phyloP scores from a whole-genome alignment of 176 grass and related monocot genomes.

The Melocanna baccifera region DNA sequence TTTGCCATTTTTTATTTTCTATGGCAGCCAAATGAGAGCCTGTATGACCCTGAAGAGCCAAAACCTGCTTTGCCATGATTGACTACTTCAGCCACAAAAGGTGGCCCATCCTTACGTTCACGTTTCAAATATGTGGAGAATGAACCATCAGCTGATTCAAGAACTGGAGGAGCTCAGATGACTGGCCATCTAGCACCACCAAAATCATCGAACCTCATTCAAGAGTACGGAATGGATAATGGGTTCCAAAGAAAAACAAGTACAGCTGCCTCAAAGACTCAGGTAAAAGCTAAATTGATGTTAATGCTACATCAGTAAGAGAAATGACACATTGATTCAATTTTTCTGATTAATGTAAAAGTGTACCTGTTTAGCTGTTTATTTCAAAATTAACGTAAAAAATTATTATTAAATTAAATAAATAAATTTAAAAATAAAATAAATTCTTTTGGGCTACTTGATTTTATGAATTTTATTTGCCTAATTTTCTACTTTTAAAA shows the following conservation, averaged over 20 bases:
- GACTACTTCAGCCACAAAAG: slow-evolving; percentile 26
- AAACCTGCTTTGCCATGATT: slow-evolving; percentile 47
- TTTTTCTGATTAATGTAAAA: background rate
- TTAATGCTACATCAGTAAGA: background rate
- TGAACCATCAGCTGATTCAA: slow-evolving; percentile 36
- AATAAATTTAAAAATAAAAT: too few relatives aligned
- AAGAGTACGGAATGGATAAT: slow-evolving; percentile 68
- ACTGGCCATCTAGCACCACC: slow-evolving; percentile 64
- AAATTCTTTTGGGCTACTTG: too few relatives aligned
- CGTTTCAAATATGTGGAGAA: slow-evolving; percentile 73
- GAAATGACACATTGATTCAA: background rate
- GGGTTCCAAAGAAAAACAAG: slow-evolving; percentile 73
- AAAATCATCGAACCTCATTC: slow-evolving; percentile 79
- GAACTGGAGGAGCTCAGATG: slow-evolving; percentile 36
- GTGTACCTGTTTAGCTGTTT: too few relatives aligned
- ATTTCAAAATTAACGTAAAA: too few relatives aligned
- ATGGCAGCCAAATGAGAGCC: slow-evolving; percentile 65
- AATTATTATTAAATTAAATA: too few relatives aligned
- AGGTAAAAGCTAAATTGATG: slow-evolving; percentile 43
- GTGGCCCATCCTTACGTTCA: slow-evolving; percentile 47
- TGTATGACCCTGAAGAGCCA: slow-evolving; percentile 85
- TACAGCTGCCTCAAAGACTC: slow-evolving; percentile 51
- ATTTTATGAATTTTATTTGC: too few relatives aligned
- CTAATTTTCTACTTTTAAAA: too few relatives aligned
- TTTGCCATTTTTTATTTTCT: background rate